phyloP scores from a whole-genome alignment of 2,329 filamentous ascomycete species.

The Xylaria sp. region DNA sequence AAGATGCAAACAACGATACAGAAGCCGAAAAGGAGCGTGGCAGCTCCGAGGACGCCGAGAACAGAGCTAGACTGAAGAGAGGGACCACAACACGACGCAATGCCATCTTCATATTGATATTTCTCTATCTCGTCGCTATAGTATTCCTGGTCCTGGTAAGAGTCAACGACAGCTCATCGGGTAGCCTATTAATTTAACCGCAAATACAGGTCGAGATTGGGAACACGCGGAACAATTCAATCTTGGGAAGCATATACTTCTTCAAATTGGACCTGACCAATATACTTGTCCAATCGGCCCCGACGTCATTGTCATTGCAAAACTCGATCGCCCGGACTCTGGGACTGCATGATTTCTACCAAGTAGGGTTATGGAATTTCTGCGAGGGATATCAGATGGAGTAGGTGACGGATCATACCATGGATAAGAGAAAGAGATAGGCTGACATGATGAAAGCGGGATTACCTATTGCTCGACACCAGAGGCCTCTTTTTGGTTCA shows the following conservation, averaged over 20 bases:
- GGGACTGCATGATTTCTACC: slow-evolving; percentile 93
- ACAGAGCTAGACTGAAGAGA: slow-evolving; percentile 53
- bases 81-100: slow-evolving; percentile 65
- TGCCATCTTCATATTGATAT: slow-evolving; percentile 71
- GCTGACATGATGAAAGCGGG: slow-evolving; percentile 66
- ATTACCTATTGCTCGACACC: slow-evolving; percentile 81
- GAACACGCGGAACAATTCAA: slow-evolving; percentile 70
- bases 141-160: slow-evolving; percentile 81
- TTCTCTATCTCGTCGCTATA: slow-evolving; percentile 72
- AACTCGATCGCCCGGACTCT: slow-evolving; percentile 88
- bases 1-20: slow-evolving; percentile 32
- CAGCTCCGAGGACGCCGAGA: slow-evolving; percentile 24
- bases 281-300: slow-evolving; percentile 78
- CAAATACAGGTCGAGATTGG: slow-evolving; percentile 70
- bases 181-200: slow-evolving; percentile 12
- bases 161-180: not conserved
- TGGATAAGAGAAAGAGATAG: not conserved
- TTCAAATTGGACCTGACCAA: slow-evolving; percentile 84
- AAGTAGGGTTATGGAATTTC: slow-evolving; percentile 90
- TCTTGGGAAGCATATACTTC: slow-evolving; percentile 80
- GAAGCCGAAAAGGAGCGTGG: slow-evolving; percentile 40
- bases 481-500: slow-evolving; percentile 84
- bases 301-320: slow-evolving; percentile 75
- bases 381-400: slow-evolving; percentile 84
- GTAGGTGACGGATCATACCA: slow-evolving; percentile 49